Evolutionary conservation across 1,284 basidiomycete species (phyloP).

Genomic region (Boletus hoseneyae): DNA sequence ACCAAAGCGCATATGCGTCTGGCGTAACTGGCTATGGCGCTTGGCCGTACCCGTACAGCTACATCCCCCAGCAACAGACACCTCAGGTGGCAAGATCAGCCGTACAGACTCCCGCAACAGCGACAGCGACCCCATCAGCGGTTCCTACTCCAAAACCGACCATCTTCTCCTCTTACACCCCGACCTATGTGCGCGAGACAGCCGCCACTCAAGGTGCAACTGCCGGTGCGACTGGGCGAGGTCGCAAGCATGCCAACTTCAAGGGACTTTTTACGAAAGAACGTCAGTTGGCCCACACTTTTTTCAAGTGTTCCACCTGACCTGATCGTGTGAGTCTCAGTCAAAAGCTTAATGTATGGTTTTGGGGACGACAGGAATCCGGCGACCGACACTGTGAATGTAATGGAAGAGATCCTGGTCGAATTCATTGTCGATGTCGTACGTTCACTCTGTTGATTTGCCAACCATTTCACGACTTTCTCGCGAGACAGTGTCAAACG

Average conservation of each 20-base stretch:
- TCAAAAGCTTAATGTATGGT: conserved; percentile 90
- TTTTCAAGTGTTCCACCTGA: not conserved
- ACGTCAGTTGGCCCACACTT: conserved; percentile 44
- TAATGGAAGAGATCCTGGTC: conserved; percentile 92
- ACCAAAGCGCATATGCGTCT: conserved; percentile 42
- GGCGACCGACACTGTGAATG: conserved; percentile 80
- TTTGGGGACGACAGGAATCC: conserved; percentile 91
- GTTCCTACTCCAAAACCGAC: conserved; percentile 24
- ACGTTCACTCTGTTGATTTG: conserved; percentile 34
- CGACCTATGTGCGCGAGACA: conserved; percentile 54
- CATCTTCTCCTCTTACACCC: conserved; percentile 52
- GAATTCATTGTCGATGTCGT: conserved; percentile 90
- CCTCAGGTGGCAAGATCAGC: conserved; percentile 36
- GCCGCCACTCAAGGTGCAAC: conserved; percentile 32
- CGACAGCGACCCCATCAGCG: conserved; percentile 19
- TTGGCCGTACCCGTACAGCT: conserved; percentile 59
- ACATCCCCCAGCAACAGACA: conserved; percentile 45
- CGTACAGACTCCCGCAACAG: conserved; percentile 30
- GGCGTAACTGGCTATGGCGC: conserved; percentile 50
- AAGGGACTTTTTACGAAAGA: conserved; percentile 77
- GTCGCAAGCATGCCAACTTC: conserved; percentile 59
- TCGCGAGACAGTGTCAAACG: conserved; percentile 56
- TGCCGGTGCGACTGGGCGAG: conserved; percentile 42
- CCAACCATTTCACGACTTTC: conserved; percentile 8
- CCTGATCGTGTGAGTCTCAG: conserved; percentile 39